Conservation (phyloP, 208 protist genomes). For the Crithidia acanthocephali region DNA sequence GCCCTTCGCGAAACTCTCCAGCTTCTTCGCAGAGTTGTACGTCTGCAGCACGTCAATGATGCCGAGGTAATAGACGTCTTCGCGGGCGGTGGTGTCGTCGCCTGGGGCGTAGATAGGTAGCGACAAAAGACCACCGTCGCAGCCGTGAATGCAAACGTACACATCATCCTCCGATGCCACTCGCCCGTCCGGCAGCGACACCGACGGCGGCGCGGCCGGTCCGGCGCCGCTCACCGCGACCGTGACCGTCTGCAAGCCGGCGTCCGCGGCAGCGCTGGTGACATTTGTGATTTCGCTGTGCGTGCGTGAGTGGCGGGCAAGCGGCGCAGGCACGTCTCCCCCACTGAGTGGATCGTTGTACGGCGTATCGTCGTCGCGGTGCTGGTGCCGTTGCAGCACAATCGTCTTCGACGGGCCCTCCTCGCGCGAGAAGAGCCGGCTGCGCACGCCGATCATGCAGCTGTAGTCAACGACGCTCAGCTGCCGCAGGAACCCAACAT, state of each 20-base stretch:
- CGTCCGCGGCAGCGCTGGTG: constrained; percentile 20
- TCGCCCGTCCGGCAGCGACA: constrained; percentile 3
- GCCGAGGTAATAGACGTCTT: constrained; percentile 92
- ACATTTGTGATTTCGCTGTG: constrained; percentile 24
- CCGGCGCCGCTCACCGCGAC: constrained; percentile 4
- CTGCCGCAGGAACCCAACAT: constrained; percentile 76
- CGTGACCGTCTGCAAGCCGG: constrained; percentile 20
- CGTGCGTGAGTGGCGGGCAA: neutral
- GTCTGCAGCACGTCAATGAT: constrained; percentile 94
- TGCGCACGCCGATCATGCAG: constrained; percentile 92
- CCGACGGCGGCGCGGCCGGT: neutral
- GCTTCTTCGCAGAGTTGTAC: constrained; percentile 85
- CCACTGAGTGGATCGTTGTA: constrained; percentile 18
- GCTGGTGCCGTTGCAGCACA: constrained; percentile 36
- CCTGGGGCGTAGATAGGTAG: constrained; percentile 71
- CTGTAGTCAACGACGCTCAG: constrained; percentile 94
- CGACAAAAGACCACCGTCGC: constrained; percentile 83
- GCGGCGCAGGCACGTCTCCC: neutral
- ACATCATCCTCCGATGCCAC: constrained; percentile 39
- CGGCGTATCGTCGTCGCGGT: constrained; percentile 10
- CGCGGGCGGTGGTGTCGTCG: constrained; percentile 74
- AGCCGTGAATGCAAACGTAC: constrained; percentile 72
- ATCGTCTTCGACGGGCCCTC: constrained; percentile 73
- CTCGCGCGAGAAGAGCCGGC: constrained; percentile 66
- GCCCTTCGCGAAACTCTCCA: constrained; percentile 90